Conservation (phyloP, 208 protist genomes). For the Wallacemonas collosoma region DNA sequence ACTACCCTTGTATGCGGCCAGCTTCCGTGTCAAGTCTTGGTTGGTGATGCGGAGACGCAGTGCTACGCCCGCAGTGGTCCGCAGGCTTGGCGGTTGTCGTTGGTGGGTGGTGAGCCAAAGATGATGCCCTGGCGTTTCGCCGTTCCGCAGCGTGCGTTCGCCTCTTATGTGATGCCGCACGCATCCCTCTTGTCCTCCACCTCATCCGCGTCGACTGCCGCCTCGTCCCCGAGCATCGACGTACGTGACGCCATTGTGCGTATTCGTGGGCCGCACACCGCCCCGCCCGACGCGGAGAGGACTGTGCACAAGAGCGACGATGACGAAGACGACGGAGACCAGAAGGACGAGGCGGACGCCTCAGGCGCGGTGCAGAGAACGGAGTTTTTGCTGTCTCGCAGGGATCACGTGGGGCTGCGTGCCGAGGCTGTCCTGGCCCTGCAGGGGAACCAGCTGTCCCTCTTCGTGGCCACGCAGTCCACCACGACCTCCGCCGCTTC, state of each 20-base stretch:
- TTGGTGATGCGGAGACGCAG: slow-evolving; percentile 63
- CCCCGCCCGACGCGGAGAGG: not conserved
- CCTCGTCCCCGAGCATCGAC: too few relatives aligned
- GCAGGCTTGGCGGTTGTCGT: slow-evolving; percentile 72
- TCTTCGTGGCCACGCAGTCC: slow-evolving; percentile 58
- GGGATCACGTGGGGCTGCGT: slow-evolving; percentile 14
- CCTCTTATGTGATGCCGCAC: slow-evolving; percentile 53
- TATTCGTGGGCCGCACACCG: not conserved
- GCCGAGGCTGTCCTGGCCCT: slow-evolving; percentile 72
- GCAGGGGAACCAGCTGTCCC: slow-evolving; percentile 51
- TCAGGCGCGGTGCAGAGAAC: not conserved
- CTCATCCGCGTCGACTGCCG: too few relatives aligned
- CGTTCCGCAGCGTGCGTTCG: slow-evolving; percentile 50
- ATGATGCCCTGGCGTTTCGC: slow-evolving; percentile 79
- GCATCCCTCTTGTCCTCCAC: not conserved
- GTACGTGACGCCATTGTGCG: not conserved
- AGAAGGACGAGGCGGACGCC: slow-evolving; percentile 11
- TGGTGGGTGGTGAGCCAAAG: slow-evolving; percentile 56
- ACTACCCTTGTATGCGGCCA: slow-evolving; percentile 55
- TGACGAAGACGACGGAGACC: slow-evolving; percentile 19
- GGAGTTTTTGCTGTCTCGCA: slow-evolving; percentile 6
- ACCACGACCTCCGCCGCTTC: slow-evolving; percentile 28
- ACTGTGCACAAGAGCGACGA: slow-evolving; percentile 15
- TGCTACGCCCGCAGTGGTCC: slow-evolving; percentile 76
- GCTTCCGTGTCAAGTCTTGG: slow-evolving; percentile 64